Base-by-base conservation (phyloP, 306 rosid species). In the Carpinus viminea region DNA sequence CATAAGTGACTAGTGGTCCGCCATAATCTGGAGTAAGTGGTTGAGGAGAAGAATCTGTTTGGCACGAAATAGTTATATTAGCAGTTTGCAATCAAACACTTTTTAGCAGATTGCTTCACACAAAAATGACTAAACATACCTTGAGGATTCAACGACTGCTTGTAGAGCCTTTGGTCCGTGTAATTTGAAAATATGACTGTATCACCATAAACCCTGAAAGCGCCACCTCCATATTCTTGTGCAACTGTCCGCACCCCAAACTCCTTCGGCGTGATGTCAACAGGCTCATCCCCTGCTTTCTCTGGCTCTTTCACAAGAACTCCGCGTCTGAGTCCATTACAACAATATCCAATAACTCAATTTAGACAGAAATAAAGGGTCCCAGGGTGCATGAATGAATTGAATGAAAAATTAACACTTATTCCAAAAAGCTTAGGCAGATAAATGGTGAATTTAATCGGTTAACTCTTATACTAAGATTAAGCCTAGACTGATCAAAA, bases 181-280 rank as follows among this genome's bases (percentile, higher is more conserved):
- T 91, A 93, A 77, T 96, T 96, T 4, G 94, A 86, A 80, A 96
- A 93, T 77, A 91, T 73, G 76, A 93, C 78, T 28, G 70, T 59
- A 78, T 91, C 91, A 17, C 97, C 97, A 1, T 89, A 85, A 72
- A 93, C 91, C 7, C 85, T 79, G 74, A 96, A 96, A 21, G 90
- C 97, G 65, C 97, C 98, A 55, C 97, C 98, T 46, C 98, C 98
- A 78, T 93, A 96, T 75, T 96, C 99, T 83, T 93, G 99, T 31
- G 97, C 92, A 86, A 89, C n/a, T 24, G 89, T 90, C 81, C 99
- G 89, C 72, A 96, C 99, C 65, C 88, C 91, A 70, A 84, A 93
- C 56, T 89, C 97, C 76, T 89, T 90, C 1, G 97, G 98, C 81
- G 99, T 93, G 76, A 96, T 81, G 77, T 93, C 99, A 68, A 88